A percentile compares a stretch with the other conserved stretches of the same genome.
phyloP scores from a whole-genome alignment of 768 basidiomycete genomes.

The Galerina sulciceps region DNA sequence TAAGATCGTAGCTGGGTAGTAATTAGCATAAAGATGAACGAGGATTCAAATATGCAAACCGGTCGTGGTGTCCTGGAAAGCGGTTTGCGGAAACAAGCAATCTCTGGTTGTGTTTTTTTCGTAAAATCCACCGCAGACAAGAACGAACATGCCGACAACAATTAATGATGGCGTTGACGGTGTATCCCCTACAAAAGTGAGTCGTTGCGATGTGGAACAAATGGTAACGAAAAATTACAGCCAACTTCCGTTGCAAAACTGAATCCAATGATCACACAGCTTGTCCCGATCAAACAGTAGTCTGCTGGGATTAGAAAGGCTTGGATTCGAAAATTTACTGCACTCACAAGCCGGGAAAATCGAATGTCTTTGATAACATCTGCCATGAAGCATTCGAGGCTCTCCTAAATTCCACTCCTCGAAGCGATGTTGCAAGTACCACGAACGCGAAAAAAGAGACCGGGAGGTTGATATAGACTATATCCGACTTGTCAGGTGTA shows the following conservation, averaged over 20 bases:
- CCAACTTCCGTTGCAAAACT: slow-evolving; percentile 72
- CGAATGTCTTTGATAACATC: slow-evolving; percentile 59
- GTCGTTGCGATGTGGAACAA: slow-evolving; percentile 8
- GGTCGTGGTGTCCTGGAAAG: slow-evolving; percentile 63
- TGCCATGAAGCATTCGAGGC: slow-evolving; percentile 59
- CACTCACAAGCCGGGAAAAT: slow-evolving; percentile 79
- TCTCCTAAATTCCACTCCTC: slow-evolving; percentile 51
- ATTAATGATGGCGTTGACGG: slow-evolving; percentile 67
- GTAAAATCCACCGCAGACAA: slow-evolving; percentile 66
- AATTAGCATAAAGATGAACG: slow-evolving; percentile 19
- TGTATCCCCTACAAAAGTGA: slow-evolving; percentile 55
- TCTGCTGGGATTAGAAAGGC: slow-evolving; percentile 36
- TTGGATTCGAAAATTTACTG: not conserved
- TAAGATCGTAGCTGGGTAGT: slow-evolving; percentile 60
- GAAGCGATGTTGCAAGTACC: slow-evolving; percentile 65
- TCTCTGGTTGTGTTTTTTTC: slow-evolving; percentile 71
- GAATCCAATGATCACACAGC: slow-evolving; percentile 77
- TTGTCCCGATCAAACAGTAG: slow-evolving; percentile 72
- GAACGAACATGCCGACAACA: slow-evolving; percentile 53
- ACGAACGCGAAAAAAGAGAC: slow-evolving; percentile 64
- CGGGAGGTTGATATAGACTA: slow-evolving; percentile 86
- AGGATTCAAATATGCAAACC: slow-evolving; percentile 39
- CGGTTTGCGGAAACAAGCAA: slow-evolving; percentile 69
- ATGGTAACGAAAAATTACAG: slow-evolving; percentile 48
- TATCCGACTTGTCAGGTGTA: not conserved